These are phyloP conservation scores for Parathielavia hyrcaniae DNA, from an alignment of 495 filamentous ascomycete genomes.

Conservation along the genomic window DNA sequence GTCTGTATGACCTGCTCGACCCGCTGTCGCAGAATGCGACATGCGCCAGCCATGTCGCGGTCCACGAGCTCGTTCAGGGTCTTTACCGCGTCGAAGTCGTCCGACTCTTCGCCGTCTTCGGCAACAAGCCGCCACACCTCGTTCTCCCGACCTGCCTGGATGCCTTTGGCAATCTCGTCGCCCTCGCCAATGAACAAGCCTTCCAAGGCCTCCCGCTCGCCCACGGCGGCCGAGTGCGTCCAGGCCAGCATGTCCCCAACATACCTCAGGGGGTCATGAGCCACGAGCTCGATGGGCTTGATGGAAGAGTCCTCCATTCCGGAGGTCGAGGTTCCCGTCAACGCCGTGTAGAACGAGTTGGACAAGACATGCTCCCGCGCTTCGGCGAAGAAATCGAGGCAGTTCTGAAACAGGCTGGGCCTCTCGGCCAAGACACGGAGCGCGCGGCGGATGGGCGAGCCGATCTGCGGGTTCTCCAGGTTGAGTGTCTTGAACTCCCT, in stretches of 20 bases:
- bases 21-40: conserved; percentile 69
- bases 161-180: conserved; percentile 80
- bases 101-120: conserved; percentile 50
- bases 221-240: conserved; percentile 88
- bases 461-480: conserved; percentile 91
- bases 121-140: conserved; percentile 71
- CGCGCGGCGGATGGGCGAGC: conserved; percentile 73
- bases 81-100: conserved; percentile 70
- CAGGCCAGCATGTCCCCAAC: conserved; percentile 97
- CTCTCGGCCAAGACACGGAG: conserved; percentile 84
- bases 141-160: conserved; percentile 77
- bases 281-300: conserved; percentile 90
- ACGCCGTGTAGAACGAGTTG: conserved; percentile 82
- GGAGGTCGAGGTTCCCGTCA: conserved; percentile 61
- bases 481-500: conserved; percentile 87
- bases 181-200: conserved; percentile 85
- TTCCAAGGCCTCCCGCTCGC: conserved; percentile 88
- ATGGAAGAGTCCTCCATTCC: conserved; percentile 47
- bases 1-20: conserved; percentile 87
- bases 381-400: conserved; percentile 89
- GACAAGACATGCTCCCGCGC: conserved; percentile 81
- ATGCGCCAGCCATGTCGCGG: conserved; percentile 73
- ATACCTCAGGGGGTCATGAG: conserved; percentile 88
- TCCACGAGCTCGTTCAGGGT: conserved; percentile 84
- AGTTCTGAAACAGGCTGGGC: conserved; percentile 85